Percentiles rank a stretch among this genome's conserved stretches.
Evolutionary conservation across 371 early-diverging fungal species (phyloP).

Genomic region (Cokeromyces recurvatus): DNA sequence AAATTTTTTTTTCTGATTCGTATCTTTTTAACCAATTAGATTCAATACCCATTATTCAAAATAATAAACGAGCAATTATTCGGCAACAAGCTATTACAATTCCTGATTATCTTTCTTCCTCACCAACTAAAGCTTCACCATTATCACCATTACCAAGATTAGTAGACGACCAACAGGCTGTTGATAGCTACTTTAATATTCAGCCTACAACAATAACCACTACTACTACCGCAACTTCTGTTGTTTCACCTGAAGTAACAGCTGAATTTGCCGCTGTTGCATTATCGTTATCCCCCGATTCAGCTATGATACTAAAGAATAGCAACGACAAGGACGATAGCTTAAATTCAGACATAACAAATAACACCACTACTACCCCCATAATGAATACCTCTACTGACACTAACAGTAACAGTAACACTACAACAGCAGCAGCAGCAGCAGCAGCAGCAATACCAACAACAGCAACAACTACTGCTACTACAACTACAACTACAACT

Average conservation of each 20-base stretch:
- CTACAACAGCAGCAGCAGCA: too few species aligned
- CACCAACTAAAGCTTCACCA: conserved; percentile 25
- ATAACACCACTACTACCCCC: too few species aligned
- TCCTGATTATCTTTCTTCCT: conserved; percentile 18
- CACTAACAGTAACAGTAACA: too few species aligned
- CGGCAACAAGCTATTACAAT: not conserved
- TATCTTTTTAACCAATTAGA: too few species aligned
- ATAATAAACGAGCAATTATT: not conserved
- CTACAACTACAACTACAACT: not conserved
- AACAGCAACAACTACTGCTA: not conserved
- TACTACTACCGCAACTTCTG: not conserved
- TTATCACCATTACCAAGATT: conserved; percentile 19
- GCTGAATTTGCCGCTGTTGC: not conserved
- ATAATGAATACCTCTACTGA: too few species aligned
- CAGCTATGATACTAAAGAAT: too few species aligned
- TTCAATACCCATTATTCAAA: conserved; percentile 9
- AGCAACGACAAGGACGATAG: too few species aligned
- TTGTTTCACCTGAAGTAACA: too few species aligned
- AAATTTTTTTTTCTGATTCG: too few species aligned
- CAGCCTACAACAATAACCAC: not conserved
- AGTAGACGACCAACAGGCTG: not conserved
- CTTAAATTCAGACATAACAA: too few species aligned
- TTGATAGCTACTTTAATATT: conserved; percentile 14
- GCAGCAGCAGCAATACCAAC: not conserved
- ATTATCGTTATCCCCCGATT: not conserved